Evolutionary conservation across 106 monocot species (phyloP).

Genomic region (Platanthera zijinensis): DNA sequence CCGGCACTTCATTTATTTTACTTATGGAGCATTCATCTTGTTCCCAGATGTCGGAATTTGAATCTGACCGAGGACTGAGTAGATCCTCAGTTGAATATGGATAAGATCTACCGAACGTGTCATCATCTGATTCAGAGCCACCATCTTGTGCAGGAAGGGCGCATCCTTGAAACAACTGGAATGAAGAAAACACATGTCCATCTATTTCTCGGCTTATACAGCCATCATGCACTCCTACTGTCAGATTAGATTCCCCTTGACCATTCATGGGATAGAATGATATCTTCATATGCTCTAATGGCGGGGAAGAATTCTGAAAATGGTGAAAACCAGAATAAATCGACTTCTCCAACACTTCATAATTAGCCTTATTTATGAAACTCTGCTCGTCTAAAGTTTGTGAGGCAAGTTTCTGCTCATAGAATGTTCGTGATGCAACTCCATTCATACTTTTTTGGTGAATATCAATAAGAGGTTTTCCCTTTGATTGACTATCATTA

Average conservation of each 20-base stretch:
- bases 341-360: slow-evolving; percentile 11
- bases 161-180: slow-evolving; percentile 51
- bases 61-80: slow-evolving; percentile 47
- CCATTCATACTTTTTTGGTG: slow-evolving; percentile 7
- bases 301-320: slow-evolving; percentile 62
- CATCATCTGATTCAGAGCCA: slow-evolving; percentile 84
- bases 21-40: slow-evolving; percentile 29
- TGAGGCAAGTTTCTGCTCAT: slow-evolving; percentile 12
- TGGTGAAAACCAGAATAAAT: slow-evolving; percentile 15
- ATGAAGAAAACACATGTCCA: slow-evolving; percentile 62
- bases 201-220: slow-evolving; percentile 39
- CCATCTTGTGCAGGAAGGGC: slow-evolving; percentile 19
- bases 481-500: slow-evolving; percentile 13
- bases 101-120: slow-evolving; percentile 70
- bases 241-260: slow-evolving; percentile 39
- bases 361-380: slow-evolving; percentile 13
- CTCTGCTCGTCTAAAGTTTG: slow-evolving; percentile 14
- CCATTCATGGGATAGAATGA: slow-evolving; percentile 74
- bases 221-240: slow-evolving; percentile 46
- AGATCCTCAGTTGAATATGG: slow-evolving; percentile 61
- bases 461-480: slow-evolving; percentile 14
- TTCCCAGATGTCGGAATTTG: slow-evolving; percentile 82
- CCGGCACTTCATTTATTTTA: slow-evolving; percentile 20
- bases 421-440: slow-evolving; percentile 13
- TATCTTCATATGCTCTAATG: slow-evolving; percentile 90